phyloP scores from a whole-genome alignment of 495 filamentous ascomycete species.

The Paragyromitra xinjiangensis region DNA sequence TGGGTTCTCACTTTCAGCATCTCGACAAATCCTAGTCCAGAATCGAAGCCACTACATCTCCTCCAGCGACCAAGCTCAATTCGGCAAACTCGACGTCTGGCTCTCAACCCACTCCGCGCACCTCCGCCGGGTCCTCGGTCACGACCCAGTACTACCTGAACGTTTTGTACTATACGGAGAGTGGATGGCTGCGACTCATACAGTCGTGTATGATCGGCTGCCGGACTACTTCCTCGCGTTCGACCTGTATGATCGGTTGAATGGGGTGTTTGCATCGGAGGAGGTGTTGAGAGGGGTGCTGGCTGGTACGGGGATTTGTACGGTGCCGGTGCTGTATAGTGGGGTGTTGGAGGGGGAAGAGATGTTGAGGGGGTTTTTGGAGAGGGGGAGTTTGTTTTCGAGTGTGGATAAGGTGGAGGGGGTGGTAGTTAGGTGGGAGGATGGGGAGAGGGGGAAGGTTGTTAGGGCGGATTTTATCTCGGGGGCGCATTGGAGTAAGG shows the following conservation, averaged over 20 bases:
- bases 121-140: constrained; percentile 17
- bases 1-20: constrained; percentile 39
- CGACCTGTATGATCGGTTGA: constrained; percentile 43
- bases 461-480: constrained; percentile 58
- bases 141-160: constrained; percentile 19
- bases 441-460: constrained; percentile 55
- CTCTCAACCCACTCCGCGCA: not conserved
- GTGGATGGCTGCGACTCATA: constrained; percentile 46
- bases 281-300: constrained; percentile 3
- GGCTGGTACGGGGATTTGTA: constrained; percentile 11
- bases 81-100: constrained; percentile 15
- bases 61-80: constrained; percentile 41
- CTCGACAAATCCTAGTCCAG: constrained; percentile 29
- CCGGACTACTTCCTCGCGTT: constrained; percentile 39
- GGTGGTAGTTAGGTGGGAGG: constrained; percentile 44
- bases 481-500: constrained; percentile 50
- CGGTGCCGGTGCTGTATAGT: constrained; percentile 43
- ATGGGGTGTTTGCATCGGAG: constrained; percentile 3
- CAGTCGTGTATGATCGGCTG: constrained; percentile 31
- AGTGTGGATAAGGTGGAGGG: constrained; percentile 31
- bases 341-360: constrained; percentile 31
- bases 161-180: constrained; percentile 45
- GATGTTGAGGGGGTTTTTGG: constrained; percentile 38
- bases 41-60: constrained; percentile 46
- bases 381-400: constrained; percentile 30